Evolutionary conservation across 2,329 filamentous ascomycete species (phyloP), one percentile per base, ranked within the genome.

Genomic region (Macrophomina pseudophaseolina): DNA sequence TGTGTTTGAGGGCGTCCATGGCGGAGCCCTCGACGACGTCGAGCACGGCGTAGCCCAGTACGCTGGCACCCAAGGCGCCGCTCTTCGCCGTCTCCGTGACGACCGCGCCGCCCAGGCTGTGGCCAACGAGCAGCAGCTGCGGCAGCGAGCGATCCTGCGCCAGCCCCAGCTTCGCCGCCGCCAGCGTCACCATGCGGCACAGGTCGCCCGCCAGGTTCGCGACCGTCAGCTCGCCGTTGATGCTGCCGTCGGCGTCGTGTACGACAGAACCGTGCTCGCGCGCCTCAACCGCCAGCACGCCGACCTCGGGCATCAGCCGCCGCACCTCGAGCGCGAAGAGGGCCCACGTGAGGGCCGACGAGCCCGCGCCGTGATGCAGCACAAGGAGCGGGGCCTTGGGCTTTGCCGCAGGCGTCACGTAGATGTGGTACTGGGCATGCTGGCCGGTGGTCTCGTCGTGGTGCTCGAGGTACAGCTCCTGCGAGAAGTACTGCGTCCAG

Each of bases 11-110:
- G 2, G 95, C 94, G 76, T 98, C 95, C 79, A 99, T 94, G 40
- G 95, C 95, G 0, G 92, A 97, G 11, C 95, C 87, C 79, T 99
- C 95, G 33, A 99, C 95, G 4, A 99, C 93, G 79, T 99, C 95
- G 16, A 99, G 83, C 7, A 98, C 94, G 3, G 89, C 92, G 79
- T 94, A 97, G 23, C 92, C 95, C 16, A 98, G 82, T 1, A 98
- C 77, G 32, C 88, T 85, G 44, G 80, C 77, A 1, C 90, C 91
- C 42, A 97, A 81, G 46, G 84, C 81, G 1, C 87, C 87, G 18
- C 84, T 85, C 73, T 86, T 88, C 12, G 94, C 93, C 66, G 96
- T 83, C 73, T 97, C 88, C 0, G 93, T 96, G 8, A 97, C 88
- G 0, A 98, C 92, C 6, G 94, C 94, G 14, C 95, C 95, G 64